phyloP scores from a whole-genome alignment of 352 stramenopile species.

The Globisporangium paddicum region DNA sequence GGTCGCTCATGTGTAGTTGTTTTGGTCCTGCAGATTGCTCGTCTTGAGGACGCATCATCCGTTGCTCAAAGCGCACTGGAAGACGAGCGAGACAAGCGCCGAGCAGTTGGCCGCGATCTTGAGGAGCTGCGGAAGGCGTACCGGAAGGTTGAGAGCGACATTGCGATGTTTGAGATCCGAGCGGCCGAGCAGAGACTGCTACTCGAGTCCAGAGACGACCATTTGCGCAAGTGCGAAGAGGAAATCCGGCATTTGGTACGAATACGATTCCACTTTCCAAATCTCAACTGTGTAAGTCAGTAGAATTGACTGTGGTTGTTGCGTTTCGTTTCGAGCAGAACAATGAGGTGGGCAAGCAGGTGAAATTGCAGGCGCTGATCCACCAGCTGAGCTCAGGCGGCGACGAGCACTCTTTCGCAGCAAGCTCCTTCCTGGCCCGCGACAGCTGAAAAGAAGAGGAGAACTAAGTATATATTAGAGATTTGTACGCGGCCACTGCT shows the following conservation, averaged over 20 bases:
- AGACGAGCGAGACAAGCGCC: conserved; percentile 57
- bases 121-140: conserved; percentile 64
- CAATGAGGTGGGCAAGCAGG: conserved; percentile 75
- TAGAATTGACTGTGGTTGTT: not conserved
- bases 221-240: conserved; percentile 57
- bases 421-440: conserved; percentile 43
- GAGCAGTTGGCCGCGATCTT: conserved; percentile 37
- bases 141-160: conserved; percentile 60
- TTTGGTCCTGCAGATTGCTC: conserved; percentile 28
- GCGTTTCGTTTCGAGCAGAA: conserved; percentile 26
- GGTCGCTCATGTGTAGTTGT: not conserved
- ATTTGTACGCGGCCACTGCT: conserved; percentile 7
- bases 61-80: conserved; percentile 46
- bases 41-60: conserved; percentile 42
- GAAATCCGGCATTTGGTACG: conserved; percentile 70
- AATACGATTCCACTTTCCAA: not conserved
- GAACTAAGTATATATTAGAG: conserved; percentile 28
- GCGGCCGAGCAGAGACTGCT: conserved; percentile 51
- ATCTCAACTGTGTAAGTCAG: not conserved
- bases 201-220: conserved; percentile 56
- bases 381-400: conserved; percentile 75
- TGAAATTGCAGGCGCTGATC: conserved; percentile 78
- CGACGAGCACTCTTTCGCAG: conserved; percentile 40
- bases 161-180: conserved; percentile 57
- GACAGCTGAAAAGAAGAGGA: conserved; percentile 32